These are phyloP conservation scores for Pseudonitzschia multiseries DNA, from an alignment of 108 stramenopile species.

Conservation along the genomic window DNA sequence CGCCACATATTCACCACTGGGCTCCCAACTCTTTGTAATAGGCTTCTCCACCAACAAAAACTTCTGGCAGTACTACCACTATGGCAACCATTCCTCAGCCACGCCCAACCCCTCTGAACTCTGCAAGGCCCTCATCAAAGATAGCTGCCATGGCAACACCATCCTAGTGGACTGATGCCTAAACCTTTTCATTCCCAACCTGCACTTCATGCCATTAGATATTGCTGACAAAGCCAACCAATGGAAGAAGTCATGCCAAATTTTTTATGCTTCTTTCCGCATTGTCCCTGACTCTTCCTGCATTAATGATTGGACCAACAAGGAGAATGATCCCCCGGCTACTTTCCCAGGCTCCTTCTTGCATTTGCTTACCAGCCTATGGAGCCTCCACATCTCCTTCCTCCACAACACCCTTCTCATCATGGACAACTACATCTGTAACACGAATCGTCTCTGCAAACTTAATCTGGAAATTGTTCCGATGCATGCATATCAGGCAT, in stretches of 20 bases:
- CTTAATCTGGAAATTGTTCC: too few species aligned
- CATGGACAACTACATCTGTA: too few species aligned
- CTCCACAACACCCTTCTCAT: too few species aligned
- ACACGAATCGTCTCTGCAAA: too few species aligned
- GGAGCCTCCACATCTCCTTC: too few species aligned
- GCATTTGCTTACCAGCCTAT: too few species aligned
- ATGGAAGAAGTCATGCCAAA: background rate
- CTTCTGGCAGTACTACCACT: conserved; percentile 8
- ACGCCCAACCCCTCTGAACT: background rate
- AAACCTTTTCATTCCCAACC: conserved; percentile 5
- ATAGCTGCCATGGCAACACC: background rate
- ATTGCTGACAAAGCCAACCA: conserved; percentile 2
- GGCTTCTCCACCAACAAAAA: conserved; percentile 15
- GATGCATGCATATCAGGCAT: too few species aligned
- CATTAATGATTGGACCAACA: conserved; percentile 27
- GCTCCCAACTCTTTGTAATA: background rate
- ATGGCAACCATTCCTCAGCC: conserved; percentile 26
- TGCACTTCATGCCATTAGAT: conserved; percentile 8
- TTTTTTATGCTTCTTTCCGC: conserved; percentile 3
- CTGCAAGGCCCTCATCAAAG: conserved; percentile 7
- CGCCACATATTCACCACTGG: conserved; percentile 9
- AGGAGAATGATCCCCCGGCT: conserved; percentile 5
- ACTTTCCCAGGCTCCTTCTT: conserved; percentile 12
- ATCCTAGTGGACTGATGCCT: background rate
- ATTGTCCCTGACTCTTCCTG: too few species aligned